These are phyloP conservation scores for Saccharomyces cerevisiae DNA, from an alignment of 805 yeast species.

Conservation along the genomic window DNA sequence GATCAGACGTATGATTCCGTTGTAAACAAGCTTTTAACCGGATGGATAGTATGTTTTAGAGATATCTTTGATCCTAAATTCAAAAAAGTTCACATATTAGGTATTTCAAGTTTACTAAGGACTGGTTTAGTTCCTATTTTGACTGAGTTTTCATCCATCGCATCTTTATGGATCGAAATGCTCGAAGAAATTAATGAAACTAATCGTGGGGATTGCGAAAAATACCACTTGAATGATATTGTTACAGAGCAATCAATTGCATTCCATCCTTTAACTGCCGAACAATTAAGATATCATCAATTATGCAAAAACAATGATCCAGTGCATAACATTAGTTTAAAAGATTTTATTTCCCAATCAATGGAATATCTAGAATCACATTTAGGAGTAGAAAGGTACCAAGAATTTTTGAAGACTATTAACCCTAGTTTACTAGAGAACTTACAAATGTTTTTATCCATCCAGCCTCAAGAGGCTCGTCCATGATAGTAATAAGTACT, in stretches of 20 bases:
- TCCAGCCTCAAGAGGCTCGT: conserved; percentile 5
- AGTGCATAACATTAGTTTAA: conserved; percentile 45
- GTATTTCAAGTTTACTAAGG: conserved; percentile 44
- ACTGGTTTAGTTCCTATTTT: conserved; percentile 29
- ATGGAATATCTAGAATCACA: conserved; percentile 21
- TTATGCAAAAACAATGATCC: conserved; percentile 38
- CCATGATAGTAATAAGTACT: neutral
- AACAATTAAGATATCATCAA: conserved; percentile 36
- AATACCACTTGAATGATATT: conserved; percentile 40
- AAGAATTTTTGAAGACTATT: conserved; percentile 16
- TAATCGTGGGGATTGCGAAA: conserved; percentile 46
- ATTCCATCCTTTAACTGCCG: conserved; percentile 31
- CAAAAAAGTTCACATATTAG: conserved; percentile 60
- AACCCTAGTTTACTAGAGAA: conserved; percentile 22
- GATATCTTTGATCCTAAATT: conserved; percentile 68
- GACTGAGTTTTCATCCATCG: conserved; percentile 29
- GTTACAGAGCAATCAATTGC: conserved; percentile 28
- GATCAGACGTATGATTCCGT: conserved; percentile 24
- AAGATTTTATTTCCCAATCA: conserved; percentile 34
- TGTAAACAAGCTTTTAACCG: conserved; percentile 25
- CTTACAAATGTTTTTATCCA: conserved; percentile 19
- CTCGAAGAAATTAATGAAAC: conserved; percentile 71
- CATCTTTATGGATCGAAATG: conserved; percentile 41
- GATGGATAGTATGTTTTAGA: conserved; percentile 40
- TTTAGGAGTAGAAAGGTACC: conserved; percentile 20